Conservation (phyloP, 2,329 filamentous ascomycete genomes). For the Penicillium sp. region DNA sequence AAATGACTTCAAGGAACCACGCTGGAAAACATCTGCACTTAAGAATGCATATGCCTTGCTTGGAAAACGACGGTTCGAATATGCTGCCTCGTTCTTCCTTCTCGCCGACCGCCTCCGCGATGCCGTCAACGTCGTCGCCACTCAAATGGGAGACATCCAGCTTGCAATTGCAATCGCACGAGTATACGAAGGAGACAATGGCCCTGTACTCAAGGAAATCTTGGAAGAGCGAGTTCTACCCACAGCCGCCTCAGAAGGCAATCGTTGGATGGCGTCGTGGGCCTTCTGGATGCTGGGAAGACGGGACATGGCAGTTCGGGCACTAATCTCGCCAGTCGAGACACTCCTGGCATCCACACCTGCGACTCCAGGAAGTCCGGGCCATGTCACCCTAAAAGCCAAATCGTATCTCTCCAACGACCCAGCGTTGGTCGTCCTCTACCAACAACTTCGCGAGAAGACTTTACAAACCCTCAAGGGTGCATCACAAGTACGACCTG, state of each 20-base stretch:
- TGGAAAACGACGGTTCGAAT: slow-evolving; percentile 85
- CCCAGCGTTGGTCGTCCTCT: slow-evolving; percentile 81
- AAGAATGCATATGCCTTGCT: slow-evolving; percentile 97
- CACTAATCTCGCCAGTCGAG: slow-evolving; percentile 77
- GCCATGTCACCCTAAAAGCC: slow-evolving; percentile 58
- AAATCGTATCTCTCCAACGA: slow-evolving; percentile 87
- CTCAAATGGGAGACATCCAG: slow-evolving; percentile 83
- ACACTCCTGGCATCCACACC: slow-evolving; percentile 56
- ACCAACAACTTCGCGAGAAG: slow-evolving; percentile 78
- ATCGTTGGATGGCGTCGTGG: slow-evolving; percentile 94
- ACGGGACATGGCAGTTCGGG: slow-evolving; percentile 78
- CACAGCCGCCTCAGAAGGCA: slow-evolving; percentile 74
- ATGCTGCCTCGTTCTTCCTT: slow-evolving; percentile 93
- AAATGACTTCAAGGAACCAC: slow-evolving; percentile 85
- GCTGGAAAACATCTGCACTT: slow-evolving; percentile 83
- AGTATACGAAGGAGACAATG: slow-evolving; percentile 82
- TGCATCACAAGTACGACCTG: slow-evolving; percentile 75
- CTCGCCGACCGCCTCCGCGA: slow-evolving; percentile 81
- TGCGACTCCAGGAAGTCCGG: slow-evolving; percentile 61
- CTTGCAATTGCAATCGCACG: slow-evolving; percentile 84
- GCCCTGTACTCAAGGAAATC: slow-evolving; percentile 68
- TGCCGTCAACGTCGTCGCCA: slow-evolving; percentile 80
- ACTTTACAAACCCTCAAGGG: slow-evolving; percentile 80
- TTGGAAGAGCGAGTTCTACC: slow-evolving; percentile 77
- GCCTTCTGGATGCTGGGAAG: slow-evolving; percentile 87